Evolutionary conservation across 148 eudicot genomes (phyloP), one percentile per base, ranked within the genome.

Genomic region (Agrostemma githago): DNA sequence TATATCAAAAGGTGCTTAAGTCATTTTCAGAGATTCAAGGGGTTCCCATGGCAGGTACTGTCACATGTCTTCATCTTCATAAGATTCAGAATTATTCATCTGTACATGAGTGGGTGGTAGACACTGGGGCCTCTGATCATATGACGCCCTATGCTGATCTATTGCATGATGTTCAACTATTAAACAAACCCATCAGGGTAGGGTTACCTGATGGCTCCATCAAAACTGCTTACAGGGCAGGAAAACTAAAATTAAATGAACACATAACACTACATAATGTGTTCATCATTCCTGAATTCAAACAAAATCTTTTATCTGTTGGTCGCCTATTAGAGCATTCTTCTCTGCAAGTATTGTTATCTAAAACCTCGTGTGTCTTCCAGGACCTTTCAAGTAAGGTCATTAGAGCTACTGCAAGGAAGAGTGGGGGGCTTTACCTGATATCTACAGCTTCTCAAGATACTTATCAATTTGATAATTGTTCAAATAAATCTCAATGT

Each of bases 341-440:
- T 16, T 4, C 3, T 34, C 15, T 70, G n/a, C 19, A 11, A 8
- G 37, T 46, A 8, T 7, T 46, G 9, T 70, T 46, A 17, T 16
- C 26, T 40, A 44, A 10, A 21, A 3, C n/a, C n/a, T 48, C 26
- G 8, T 70, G 72, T 38, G 6, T 44, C 17, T 44, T 70, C 9
- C 58, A 70, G 72, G 59, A 70, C 72, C 72, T 15, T 70, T 20
- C 58, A 20, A 19, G 34, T 70, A 48, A 48, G 34, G 37, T 44
- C 20, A 46, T 20, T n/a, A 48, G 16, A 16, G 72, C 58, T 12
- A 8, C 14, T n/a, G 72, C 53, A 3, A n/a, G 5, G 12, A 70
- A 11, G 11, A 5, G 5, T 44, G 72, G 26, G 5, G 58, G 59
- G 26, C 38, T 70, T n/a, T 70, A 70, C 26, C 8, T n/a, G 34